These are phyloP conservation scores for Termitomyces sp. DNA, from an alignment of 1,284 basidiomycete species.

Conservation along the genomic window DNA sequence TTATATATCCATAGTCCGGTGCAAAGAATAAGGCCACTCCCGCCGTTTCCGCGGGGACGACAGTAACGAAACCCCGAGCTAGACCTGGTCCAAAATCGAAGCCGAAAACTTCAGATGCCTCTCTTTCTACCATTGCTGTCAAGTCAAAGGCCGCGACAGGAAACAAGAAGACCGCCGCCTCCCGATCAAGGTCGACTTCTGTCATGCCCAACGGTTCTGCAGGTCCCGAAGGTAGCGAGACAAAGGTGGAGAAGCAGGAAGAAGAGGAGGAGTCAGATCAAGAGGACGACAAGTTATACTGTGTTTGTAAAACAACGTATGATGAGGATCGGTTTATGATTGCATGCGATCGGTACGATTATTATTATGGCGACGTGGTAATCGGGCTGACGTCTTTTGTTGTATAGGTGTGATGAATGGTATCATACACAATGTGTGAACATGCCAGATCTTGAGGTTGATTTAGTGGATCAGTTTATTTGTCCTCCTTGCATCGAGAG, in stretches of 20 bases:
- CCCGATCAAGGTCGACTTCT: constrained; percentile 65
- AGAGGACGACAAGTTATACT: constrained; percentile 76
- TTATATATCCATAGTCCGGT: constrained; percentile 28
- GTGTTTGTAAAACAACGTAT: constrained; percentile 76
- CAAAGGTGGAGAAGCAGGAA: constrained; percentile 41
- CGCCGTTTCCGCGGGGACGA: constrained; percentile 27
- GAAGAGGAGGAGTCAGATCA: constrained; percentile 53
- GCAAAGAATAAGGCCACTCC: constrained; percentile 30
- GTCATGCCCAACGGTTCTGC: constrained; percentile 49
- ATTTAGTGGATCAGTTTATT: constrained; percentile 83
- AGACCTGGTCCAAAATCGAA: constrained; percentile 35
- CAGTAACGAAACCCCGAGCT: constrained; percentile 35
- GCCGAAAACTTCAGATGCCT: constrained; percentile 24
- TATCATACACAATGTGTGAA: constrained; percentile 79
- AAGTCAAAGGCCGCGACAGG: constrained; percentile 14
- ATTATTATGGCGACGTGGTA: constrained; percentile 1
- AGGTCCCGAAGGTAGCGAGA: constrained; percentile 32
- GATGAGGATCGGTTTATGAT: constrained; percentile 84
- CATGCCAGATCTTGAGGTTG: constrained; percentile 72
- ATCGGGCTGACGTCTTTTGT: not conserved
- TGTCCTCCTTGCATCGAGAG: constrained; percentile 73
- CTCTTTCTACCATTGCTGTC: constrained; percentile 19
- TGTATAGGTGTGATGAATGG: constrained; percentile 81
- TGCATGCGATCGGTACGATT: constrained; percentile 75
- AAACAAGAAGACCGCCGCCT: constrained; percentile 31